phyloP scores from a whole-genome alignment of 257 asterid species.

The Scutellaria minor region DNA sequence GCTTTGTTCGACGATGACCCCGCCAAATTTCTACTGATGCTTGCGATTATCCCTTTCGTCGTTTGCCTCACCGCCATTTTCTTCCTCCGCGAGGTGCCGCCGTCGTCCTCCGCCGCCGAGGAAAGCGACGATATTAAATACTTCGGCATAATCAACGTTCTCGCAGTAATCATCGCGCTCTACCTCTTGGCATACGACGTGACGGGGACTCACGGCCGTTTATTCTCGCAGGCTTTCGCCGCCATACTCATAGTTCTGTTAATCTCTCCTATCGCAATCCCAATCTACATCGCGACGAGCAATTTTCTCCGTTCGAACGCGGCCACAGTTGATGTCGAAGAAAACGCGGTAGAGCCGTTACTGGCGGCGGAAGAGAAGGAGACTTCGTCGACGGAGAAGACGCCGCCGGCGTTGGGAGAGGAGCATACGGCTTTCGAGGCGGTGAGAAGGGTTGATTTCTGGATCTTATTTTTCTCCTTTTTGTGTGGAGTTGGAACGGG shows the following conservation, averaged over 20 bases:
- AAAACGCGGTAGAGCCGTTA: conserved; percentile 45
- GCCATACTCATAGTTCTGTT: conserved; percentile 61
- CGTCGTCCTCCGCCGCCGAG: conserved; percentile 62
- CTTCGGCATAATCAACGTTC: conserved; percentile 67
- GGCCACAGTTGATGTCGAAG: conserved; percentile 40
- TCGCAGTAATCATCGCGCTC: conserved; percentile 69
- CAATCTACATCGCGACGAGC: conserved; percentile 50
- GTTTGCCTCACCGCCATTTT: conserved; percentile 73
- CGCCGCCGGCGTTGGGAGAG: conserved; percentile 63
- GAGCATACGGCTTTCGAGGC: conserved; percentile 78
- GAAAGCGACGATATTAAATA: conserved; percentile 60
- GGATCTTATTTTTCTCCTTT: conserved; percentile 77
- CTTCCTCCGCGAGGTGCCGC: conserved; percentile 89
- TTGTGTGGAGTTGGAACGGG: conserved; percentile 97
- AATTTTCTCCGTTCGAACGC: conserved; percentile 38
- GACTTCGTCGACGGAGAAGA: conserved; percentile 29
- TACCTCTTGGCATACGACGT: conserved; percentile 71
- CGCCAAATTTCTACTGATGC: conserved; percentile 70
- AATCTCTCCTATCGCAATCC: conserved; percentile 66
- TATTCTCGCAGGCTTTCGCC: conserved; percentile 63
- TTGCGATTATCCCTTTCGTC: conserved; percentile 62
- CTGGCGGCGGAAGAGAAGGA: conserved; percentile 28
- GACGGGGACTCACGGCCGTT: conserved; percentile 55
- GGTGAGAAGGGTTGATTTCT: conserved; percentile 59
- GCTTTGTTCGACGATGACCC: conserved; percentile 85